Conservation (phyloP, 257 asterid genomes). For the Penstemon eatonii region DNA sequence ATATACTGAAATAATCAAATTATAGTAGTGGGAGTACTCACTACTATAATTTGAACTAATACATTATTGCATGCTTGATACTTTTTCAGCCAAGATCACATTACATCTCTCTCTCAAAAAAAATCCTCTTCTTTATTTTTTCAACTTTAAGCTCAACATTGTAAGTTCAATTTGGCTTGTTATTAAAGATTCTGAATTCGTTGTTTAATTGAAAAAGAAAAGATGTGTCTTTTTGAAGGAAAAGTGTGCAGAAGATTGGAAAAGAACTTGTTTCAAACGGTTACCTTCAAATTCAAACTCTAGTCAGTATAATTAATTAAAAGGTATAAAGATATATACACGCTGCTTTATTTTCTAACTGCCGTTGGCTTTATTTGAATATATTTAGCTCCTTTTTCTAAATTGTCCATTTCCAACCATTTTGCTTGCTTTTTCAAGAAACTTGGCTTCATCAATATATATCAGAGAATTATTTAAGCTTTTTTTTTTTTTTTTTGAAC, state of each 20-base stretch:
- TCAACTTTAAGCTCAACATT: conserved; percentile 7
- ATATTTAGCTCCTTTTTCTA: not conserved
- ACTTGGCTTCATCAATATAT: conserved; percentile 34
- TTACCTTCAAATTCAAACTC: conserved; percentile 59
- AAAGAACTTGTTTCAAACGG: conserved; percentile 52
- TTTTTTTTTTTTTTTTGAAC: conserved; percentile 30
- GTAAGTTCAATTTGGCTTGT: conserved; percentile 22
- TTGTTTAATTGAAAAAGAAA: not conserved
- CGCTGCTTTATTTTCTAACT: conserved; percentile 53
- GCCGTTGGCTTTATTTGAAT: conserved; percentile 33
- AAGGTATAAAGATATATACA: conserved; percentile 43
- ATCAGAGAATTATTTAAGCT: conserved; percentile 37
- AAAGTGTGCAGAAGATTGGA: conserved; percentile 19
- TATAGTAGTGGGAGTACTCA: no score
- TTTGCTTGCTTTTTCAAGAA: conserved; percentile 20
- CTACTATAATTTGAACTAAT: conserved; percentile 5
- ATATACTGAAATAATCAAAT: no score
- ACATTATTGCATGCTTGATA: conserved; percentile 25
- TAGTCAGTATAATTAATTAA: conserved; percentile 30
- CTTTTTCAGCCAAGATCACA: conserved; percentile 28
- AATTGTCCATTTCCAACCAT: not conserved
- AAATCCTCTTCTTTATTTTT: not conserved
- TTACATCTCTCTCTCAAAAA: conserved; percentile 17
- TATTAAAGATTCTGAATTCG: conserved; percentile 29
- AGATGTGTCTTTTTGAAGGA: conserved; percentile 27